Evolutionary conservation across 345 rosid species (phyloP), one percentile per base, ranked within the genome.

Genomic region (Durio zibethinus): DNA sequence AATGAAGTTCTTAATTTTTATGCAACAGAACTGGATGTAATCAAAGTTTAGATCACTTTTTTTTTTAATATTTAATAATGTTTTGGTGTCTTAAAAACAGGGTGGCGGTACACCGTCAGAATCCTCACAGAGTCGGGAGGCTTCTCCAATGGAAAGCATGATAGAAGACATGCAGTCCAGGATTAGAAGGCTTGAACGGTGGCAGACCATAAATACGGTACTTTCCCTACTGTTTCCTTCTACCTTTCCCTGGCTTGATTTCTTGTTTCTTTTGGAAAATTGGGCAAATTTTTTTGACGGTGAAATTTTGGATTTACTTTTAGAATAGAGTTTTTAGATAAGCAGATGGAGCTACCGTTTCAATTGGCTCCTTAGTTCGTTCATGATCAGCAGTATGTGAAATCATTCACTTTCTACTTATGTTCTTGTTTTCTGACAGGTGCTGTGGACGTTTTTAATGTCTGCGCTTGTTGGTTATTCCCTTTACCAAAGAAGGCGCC

Each of bases 141-240:
- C 82, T 36, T 78, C 92, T 74, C 85, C 94, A 2, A 79, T 89
- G 67, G 97, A 92, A 79, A 88, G 87, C 50, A 77, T 90, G n/a
- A 84, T 94, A 76, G 99, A 97, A 75, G 98, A 94, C 74, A 81
- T 97, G 98, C 98, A 92, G 72, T 83, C 89, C 50, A 83, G 99
- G 82, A 91, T 97, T 68, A 92, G 79, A 27, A 68, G 73, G 57
- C 73, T 69, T 43, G 99, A 97, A 84, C 89, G 94, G 43, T 92
- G 97, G 98, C 94, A 94, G n/a, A 79, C 95, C 18, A 91, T 97
- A 63, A 97, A 97, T 75, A 88, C 97, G 90, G 99, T 97, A 87
- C 45, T 48, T 54, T 5, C 73, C 56, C 42, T 57, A 23, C 21
- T 20, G 42, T 29, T 31, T 62, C 59, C 47, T 4, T 27, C 27